Conservation (phyloP, 108 stramenopile genomes). For the Hondaea fermentalgiana region DNA sequence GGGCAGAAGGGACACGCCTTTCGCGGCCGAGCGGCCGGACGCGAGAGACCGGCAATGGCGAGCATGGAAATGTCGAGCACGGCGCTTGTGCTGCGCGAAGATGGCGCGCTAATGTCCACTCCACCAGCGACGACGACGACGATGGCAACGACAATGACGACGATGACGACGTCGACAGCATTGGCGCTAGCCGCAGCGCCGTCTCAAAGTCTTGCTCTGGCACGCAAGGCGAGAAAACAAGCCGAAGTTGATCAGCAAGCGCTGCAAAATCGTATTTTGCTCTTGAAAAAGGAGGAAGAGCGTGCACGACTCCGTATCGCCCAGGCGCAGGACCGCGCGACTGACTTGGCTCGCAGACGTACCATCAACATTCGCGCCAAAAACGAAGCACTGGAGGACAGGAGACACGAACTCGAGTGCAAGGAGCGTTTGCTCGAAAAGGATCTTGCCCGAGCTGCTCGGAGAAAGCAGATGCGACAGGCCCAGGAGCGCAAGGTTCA, state of each 20-base stretch:
- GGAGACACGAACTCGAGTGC: background rate
- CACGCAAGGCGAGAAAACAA: conserved; percentile 16
- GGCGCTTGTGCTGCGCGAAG: no score
- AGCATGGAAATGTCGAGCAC: no score
- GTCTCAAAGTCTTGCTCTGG: background rate
- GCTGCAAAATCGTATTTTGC: conserved; percentile 28
- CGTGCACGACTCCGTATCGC: conserved; percentile 21
- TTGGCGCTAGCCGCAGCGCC: no score
- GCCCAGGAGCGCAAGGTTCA: background rate
- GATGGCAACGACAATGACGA: no score
- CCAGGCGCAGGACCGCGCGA: conserved; percentile 16
- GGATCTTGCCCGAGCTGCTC: background rate
- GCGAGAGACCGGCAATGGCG: no score
- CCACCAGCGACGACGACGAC: no score
- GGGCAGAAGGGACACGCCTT: no score
- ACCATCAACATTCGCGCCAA: background rate
- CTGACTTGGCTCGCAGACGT: background rate
- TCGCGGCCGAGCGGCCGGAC: no score
- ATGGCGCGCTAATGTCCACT: no score
- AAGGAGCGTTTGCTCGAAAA: background rate
- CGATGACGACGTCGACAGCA: no score
- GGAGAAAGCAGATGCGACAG: background rate
- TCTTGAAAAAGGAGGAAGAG: conserved; percentile 38
- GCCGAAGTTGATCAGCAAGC: conserved; percentile 25
- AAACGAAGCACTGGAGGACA: background rate